phyloP scores from a whole-genome alignment of 768 basidiomycete genomes.

The Termitomyces sp. region DNA sequence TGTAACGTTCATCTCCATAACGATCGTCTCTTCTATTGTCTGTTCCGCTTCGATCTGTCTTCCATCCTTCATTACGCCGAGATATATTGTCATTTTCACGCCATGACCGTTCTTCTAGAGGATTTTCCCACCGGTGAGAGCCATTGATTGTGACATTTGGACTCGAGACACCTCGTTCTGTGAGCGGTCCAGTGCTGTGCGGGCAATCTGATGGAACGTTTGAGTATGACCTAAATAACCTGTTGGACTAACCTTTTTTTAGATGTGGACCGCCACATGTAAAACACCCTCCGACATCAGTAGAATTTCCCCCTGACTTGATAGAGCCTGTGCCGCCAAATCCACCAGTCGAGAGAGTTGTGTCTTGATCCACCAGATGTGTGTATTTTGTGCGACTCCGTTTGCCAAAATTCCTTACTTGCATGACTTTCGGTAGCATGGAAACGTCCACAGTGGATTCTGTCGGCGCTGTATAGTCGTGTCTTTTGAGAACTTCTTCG shows the following conservation, averaged over 20 bases:
- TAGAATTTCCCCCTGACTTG: slow-evolving; percentile 50
- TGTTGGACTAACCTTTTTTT: slow-evolving; percentile 62
- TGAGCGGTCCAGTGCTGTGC: slow-evolving; percentile 38
- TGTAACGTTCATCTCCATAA: slow-evolving; percentile 5
- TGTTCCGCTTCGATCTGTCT: slow-evolving; percentile 19
- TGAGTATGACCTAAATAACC: not conserved
- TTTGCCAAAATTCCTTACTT: slow-evolving; percentile 93
- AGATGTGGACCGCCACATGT: slow-evolving; percentile 91
- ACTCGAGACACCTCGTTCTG: slow-evolving; percentile 26
- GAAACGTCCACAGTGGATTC: slow-evolving; percentile 86
- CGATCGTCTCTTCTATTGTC: slow-evolving; percentile 19
- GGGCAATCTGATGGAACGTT: slow-evolving; percentile 37
- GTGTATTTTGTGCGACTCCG: slow-evolving; percentile 94
- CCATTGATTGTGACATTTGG: slow-evolving; percentile 27
- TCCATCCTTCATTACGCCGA: slow-evolving; percentile 21
- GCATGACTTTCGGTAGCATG: slow-evolving; percentile 91
- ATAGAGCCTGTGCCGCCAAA: slow-evolving; percentile 57
- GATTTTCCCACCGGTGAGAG: slow-evolving; percentile 27
- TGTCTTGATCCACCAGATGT: slow-evolving; percentile 93
- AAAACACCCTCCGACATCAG: slow-evolving; percentile 76
- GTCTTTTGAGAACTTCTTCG: slow-evolving; percentile 75
- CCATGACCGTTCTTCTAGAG: slow-evolving; percentile 29
- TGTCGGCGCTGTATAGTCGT: slow-evolving; percentile 88
- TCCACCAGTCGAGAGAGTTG: slow-evolving; percentile 57
- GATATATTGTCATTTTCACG: slow-evolving; percentile 17